phyloP scores from a whole-genome alignment of 495 filamentous ascomycete genomes.

The Aspergillus hancockii region DNA sequence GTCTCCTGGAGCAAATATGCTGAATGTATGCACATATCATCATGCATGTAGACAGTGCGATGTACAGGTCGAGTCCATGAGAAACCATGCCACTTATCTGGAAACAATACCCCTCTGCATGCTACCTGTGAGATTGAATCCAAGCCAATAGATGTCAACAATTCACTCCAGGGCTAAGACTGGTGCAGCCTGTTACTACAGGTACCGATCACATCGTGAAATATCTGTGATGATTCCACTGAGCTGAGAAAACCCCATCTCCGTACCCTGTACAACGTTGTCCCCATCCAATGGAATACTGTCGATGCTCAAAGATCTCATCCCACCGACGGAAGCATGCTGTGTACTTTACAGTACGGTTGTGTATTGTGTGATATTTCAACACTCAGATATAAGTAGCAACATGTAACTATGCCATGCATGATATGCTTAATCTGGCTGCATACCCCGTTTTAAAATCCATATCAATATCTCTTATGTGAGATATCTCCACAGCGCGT shows the following conservation, averaged over 20 bases:
- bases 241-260: not conserved
- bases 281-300: not conserved
- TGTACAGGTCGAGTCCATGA: conserved; percentile 4
- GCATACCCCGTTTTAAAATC: not conserved
- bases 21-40: conserved; percentile 3
- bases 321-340: not conserved
- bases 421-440: conserved; percentile 10
- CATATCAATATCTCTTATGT: not conserved
- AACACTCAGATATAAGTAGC: not conserved
- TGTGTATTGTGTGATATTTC: not conserved
- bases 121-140: not conserved
- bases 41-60: not conserved
- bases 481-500: not conserved
- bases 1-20: not conserved
- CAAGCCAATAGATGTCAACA: not conserved
- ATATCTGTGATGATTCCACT: not conserved
- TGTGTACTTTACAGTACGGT: not conserved
- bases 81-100: conserved; percentile 2
- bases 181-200: conserved; percentile 1
- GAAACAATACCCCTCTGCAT: not conserved
- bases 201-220: not conserved
- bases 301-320: not conserved
- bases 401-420: not conserved
- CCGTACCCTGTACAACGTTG: not conserved
- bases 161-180: not conserved